Evolutionary conservation across 345 rosid genomes (phyloP).

Genomic region (Passiflora organensis): DNA sequence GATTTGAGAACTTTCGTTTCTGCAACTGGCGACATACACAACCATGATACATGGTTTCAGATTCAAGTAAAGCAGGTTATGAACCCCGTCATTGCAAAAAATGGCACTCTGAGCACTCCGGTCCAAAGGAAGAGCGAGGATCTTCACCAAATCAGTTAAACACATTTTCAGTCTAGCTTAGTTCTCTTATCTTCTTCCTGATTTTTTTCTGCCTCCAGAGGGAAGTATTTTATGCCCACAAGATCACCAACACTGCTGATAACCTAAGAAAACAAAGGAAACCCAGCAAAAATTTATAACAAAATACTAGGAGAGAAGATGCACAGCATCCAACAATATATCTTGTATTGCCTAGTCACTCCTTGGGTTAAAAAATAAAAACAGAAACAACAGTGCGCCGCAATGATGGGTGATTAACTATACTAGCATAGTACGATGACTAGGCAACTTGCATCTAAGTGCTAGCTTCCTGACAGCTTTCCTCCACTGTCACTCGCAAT

Average conservation of each 20-base stretch:
- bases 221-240: slow-evolving; percentile 81
- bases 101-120: no score
- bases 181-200: slow-evolving; percentile 3
- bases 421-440: no score
- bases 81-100: neutral
- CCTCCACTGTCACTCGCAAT: no score
- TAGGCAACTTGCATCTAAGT: no score
- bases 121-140: neutral
- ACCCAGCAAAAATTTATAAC: neutral
- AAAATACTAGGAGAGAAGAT: neutral
- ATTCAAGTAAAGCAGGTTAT: neutral
- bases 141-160: neutral
- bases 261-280: slow-evolving; percentile 36
- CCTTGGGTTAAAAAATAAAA: no score
- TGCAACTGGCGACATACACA: neutral
- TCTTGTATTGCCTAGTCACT: no score
- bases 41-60: neutral
- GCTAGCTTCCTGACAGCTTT: no score
- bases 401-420: no score
- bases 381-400: no score
- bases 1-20: no score
- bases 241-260: slow-evolving; percentile 72
- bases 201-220: slow-evolving; percentile 55
- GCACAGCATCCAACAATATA: neutral
- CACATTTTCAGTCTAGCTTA: slow-evolving; percentile 4